phyloP scores from a whole-genome alignment of 2,329 filamentous ascomycete genomes.

The Ophiostoma tasmaniense region DNA sequence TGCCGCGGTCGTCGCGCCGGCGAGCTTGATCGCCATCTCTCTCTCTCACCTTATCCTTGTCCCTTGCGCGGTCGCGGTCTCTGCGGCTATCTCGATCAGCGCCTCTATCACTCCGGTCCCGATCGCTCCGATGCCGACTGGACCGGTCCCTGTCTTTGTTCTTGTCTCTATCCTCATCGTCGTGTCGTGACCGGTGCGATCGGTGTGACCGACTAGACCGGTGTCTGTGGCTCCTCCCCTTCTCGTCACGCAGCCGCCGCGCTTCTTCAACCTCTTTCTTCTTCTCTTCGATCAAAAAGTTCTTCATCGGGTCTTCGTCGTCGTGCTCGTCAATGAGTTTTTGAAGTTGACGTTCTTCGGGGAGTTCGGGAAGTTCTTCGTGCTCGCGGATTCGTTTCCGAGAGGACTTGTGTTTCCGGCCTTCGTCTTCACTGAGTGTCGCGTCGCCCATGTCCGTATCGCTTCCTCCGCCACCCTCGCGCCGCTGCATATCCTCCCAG shows the following conservation, averaged over 20 bases:
- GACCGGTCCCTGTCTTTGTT: slow-evolving; percentile 17
- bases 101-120: slow-evolving; percentile 17
- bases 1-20: slow-evolving; percentile 11
- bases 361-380: slow-evolving; percentile 57
- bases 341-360: slow-evolving; percentile 73
- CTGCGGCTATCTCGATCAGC: neutral
- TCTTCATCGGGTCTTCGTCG: slow-evolving; percentile 96
- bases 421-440: slow-evolving; percentile 32
- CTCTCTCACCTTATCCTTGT: neutral
- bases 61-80: neutral
- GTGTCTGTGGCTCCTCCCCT: slow-evolving; percentile 32
- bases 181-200: slow-evolving; percentile 31
- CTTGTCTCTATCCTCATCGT: slow-evolving; percentile 22
- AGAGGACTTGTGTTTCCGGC: slow-evolving; percentile 31
- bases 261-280: slow-evolving; percentile 76
- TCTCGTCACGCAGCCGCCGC: slow-evolving; percentile 45
- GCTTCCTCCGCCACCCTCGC: slow-evolving; percentile 29
- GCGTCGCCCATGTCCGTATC: slow-evolving; percentile 39
- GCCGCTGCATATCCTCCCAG: slow-evolving; percentile 49
- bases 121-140: slow-evolving; percentile 23
- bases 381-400: slow-evolving; percentile 25
- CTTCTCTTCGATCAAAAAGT: slow-evolving; percentile 81
- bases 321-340: slow-evolving; percentile 72
- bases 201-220: slow-evolving; percentile 38
- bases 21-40: slow-evolving; percentile 16